phyloP scores from a whole-genome alignment of 2,329 filamentous ascomycete species.

The Fusarium nisikadoi region DNA sequence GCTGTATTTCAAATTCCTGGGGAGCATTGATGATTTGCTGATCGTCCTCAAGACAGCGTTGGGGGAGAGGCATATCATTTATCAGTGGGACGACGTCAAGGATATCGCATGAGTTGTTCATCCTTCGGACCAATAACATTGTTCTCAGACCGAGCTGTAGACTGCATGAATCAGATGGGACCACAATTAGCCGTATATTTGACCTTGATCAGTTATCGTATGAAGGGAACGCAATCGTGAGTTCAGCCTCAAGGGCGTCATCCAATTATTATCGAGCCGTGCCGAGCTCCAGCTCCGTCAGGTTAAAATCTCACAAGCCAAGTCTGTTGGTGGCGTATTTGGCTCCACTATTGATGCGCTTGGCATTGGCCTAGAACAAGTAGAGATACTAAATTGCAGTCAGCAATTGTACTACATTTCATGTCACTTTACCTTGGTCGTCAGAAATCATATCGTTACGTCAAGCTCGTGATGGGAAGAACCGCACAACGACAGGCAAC shows the following conservation, averaged over 20 bases:
- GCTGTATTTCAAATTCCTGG: constrained; percentile 56
- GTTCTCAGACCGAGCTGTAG: background rate
- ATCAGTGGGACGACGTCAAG: constrained; percentile 42
- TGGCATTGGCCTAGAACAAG: fast-evolving
- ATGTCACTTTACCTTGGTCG: background rate
- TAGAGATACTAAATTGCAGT: fast-evolving
- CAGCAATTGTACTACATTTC: fast-evolving
- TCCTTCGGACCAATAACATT: background rate
- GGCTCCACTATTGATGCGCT: background rate
- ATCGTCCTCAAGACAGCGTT: constrained; percentile 55
- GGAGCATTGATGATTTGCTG: constrained; percentile 57
- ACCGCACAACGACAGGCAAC: background rate
- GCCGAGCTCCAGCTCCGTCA: background rate
- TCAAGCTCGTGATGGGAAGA: background rate
- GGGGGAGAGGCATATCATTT: constrained; percentile 54
- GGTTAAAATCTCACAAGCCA: background rate
- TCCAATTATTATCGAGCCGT: background rate
- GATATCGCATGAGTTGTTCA: background rate
- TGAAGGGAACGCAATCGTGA: background rate
- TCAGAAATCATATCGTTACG: background rate
- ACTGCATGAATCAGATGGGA: background rate
- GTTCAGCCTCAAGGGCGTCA: background rate
- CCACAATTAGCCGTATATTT: background rate
- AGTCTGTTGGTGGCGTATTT: background rate
- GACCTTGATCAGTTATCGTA: background rate